phyloP scores from a whole-genome alignment of 495 filamentous ascomycete species.

The Penicillium dipodomyicola region DNA sequence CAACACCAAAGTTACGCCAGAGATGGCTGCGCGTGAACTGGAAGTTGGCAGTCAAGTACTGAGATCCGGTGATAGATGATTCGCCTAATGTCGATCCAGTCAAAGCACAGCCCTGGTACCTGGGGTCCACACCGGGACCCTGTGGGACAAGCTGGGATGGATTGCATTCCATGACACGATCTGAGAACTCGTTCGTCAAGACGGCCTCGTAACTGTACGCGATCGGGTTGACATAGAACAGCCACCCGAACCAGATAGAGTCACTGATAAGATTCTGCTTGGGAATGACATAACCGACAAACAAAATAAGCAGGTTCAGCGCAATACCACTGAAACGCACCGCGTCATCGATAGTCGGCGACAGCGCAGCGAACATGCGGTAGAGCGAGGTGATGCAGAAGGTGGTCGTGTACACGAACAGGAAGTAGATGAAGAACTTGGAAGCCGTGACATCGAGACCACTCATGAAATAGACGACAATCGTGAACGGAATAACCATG shows the following conservation, averaged over 20 bases:
- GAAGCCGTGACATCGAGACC: conserved; percentile 61
- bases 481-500: conserved; percentile 61
- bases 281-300: conserved; percentile 78
- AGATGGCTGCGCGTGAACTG: conserved; percentile 63
- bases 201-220: conserved; percentile 73
- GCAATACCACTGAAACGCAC: conserved; percentile 68
- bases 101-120: conserved; percentile 62
- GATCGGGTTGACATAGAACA: conserved; percentile 72
- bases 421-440: conserved; percentile 71
- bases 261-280: conserved; percentile 58
- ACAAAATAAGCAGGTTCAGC: conserved; percentile 67
- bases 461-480: conserved; percentile 69
- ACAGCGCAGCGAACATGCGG: conserved; percentile 73
- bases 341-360: conserved; percentile 69
- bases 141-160: conserved; percentile 55
- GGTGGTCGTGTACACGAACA: conserved; percentile 68
- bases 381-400: conserved; percentile 68
- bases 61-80: conserved; percentile 52
- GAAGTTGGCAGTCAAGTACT: conserved; percentile 56
- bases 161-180: conserved; percentile 57
- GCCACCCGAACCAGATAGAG: conserved; percentile 78
- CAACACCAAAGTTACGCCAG: conserved; percentile 79
- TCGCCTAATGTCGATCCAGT: conserved; percentile 50
- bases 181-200: conserved; percentile 66
- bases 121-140: conserved; percentile 48